phyloP scores from a whole-genome alignment of 495 filamentous ascomycete species.

The Trichoderma erinaceum region DNA sequence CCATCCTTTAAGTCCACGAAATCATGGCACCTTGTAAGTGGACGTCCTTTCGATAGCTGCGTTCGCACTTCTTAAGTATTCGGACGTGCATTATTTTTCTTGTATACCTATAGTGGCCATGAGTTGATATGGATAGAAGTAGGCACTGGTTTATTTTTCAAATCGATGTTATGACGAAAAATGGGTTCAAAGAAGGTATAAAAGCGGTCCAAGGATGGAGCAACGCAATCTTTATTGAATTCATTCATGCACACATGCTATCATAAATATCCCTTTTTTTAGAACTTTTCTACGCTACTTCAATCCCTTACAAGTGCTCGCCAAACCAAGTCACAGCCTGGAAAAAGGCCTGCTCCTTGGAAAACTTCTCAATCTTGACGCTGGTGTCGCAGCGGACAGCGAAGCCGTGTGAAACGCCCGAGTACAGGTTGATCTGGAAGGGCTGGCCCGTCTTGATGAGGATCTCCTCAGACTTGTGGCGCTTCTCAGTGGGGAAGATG shows the following conservation, averaged over 20 bases:
- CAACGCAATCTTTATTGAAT: too few species aligned
- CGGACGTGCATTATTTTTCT: too few species aligned
- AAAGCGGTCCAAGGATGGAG: too few species aligned
- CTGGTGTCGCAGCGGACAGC: slow-evolving; percentile 61
- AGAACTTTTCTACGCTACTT: not conserved
- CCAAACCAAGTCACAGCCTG: slow-evolving; percentile 81
- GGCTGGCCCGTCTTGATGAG: slow-evolving; percentile 55
- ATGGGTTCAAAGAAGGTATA: too few species aligned
- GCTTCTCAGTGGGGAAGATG: slow-evolving; percentile 72
- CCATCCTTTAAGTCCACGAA: too few species aligned
- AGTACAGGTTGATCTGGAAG: slow-evolving; percentile 79
- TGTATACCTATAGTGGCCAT: too few species aligned
- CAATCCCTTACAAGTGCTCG: slow-evolving; percentile 26
- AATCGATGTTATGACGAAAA: too few species aligned
- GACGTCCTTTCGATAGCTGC: too few species aligned
- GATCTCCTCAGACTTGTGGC: slow-evolving; percentile 50
- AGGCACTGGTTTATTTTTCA: too few species aligned
- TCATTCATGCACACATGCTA: not conserved
- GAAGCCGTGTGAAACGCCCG: slow-evolving; percentile 73
- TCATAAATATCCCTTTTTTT: not conserved
- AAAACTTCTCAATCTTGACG: slow-evolving; percentile 58
- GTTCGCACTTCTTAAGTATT: too few species aligned
- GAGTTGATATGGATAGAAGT: too few species aligned
- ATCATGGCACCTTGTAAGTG: too few species aligned
- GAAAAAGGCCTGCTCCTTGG: slow-evolving; percentile 79